Evolutionary conservation across 2,329 filamentous ascomycete genomes (phyloP).

Genomic region (Cladorrhinum sp.): DNA sequence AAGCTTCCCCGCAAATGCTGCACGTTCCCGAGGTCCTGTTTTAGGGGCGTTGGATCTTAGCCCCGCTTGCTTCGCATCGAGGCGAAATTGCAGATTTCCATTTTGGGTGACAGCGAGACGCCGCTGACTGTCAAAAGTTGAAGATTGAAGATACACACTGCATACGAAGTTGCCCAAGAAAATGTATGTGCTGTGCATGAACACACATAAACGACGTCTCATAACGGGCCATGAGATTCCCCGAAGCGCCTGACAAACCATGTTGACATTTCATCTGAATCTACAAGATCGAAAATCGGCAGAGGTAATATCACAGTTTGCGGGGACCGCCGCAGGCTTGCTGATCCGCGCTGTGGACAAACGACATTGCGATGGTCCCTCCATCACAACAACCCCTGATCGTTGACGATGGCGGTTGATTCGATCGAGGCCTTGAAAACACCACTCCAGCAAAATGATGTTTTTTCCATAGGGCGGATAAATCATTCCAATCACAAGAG

Average conservation of each 20-base stretch:
- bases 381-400: neutral
- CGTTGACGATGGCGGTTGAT: neutral
- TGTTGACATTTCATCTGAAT: neutral
- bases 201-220: neutral
- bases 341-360: neutral
- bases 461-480: too few species aligned
- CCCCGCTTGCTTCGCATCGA: neutral
- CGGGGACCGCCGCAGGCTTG: neutral
- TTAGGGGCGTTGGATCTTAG: neutral
- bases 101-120: neutral
- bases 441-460: too few species aligned
- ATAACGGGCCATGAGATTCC: neutral
- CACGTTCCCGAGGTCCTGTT: neutral
- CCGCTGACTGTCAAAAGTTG: neutral
- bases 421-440: neutral
- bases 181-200: too few species aligned
- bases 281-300: neutral
- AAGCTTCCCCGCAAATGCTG: conserved; percentile 4
- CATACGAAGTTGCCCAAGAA: too few species aligned
- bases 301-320: neutral
- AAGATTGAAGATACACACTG: too few species aligned
- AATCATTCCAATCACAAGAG: neutral
- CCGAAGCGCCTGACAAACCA: neutral
- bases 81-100: conserved; percentile 9
- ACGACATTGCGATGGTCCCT: neutral